Evolutionary conservation across 2,329 filamentous ascomycete genomes (phyloP), one percentile per base, ranked within the genome.

Genomic region (Cryphonectria naterciae): DNA sequence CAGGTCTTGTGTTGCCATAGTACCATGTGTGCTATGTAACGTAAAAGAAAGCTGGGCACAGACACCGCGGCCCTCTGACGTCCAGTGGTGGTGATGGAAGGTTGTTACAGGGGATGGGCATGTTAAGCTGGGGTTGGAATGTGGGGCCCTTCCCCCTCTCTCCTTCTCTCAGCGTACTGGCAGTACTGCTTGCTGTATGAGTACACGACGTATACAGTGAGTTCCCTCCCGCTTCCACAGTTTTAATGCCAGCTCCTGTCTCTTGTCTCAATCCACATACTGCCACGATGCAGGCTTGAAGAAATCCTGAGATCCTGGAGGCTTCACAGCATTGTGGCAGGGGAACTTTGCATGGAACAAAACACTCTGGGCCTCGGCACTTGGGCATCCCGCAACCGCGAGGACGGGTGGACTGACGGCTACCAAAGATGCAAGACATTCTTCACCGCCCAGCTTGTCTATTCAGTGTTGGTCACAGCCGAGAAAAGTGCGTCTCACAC

Each of bases 391-490:
- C 1, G 43, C 41, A 17, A 4, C 39, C 19, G 10, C 43, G 19
- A n/a, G 46, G 2, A 49, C 17, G 17, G 15, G 58, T 22, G 17
- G 28, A 22, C 25, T 39, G 58, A 61, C 35, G 58, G 58, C 28
- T 39, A 32, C 35, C 17, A 32, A 39, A 22, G 32, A 61, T 37
- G 58, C 32, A 61, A 37, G 58, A 32, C 28, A 54, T 15, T 17
- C 6, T 39, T 65, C 63, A 49, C 25, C 63, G 41, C 63, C 35
- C 11, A 54, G 28, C 28, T 37, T 28, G 63, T 3, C 11, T 28
- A 13, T 5, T 39, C 22, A 46, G 54, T 41, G 11, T n/a, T 65
- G 63, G 63, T 65, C 41, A 65, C 63, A 65, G 63, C 63, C 63
- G 63, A 54, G 46, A 8, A 22, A n/a, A 22, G n/a, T 11, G 63